phyloP scores from a whole-genome alignment of 2,329 filamentous ascomycete genomes.

The Phaeoacremonium minimum region DNA sequence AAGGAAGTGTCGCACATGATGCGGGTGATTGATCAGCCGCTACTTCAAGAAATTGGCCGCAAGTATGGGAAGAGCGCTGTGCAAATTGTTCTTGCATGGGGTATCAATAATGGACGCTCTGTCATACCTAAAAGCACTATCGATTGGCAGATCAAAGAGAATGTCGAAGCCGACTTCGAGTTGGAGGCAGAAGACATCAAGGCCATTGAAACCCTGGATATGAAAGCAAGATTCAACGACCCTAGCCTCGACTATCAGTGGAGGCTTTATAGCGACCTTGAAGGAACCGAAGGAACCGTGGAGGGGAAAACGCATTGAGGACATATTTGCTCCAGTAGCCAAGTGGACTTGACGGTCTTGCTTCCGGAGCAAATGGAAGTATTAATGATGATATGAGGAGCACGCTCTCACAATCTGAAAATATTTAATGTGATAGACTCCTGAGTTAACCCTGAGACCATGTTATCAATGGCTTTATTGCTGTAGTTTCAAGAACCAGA shows the following conservation, averaged over 20 bases:
- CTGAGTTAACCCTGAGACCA: too few relatives aligned
- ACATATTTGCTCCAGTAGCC: too few relatives aligned
- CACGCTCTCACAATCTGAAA: too few relatives aligned
- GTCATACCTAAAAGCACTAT: conserved; percentile 31
- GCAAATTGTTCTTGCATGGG: conserved; percentile 28
- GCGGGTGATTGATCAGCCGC: conserved; percentile 19
- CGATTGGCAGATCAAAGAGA: conserved; percentile 22
- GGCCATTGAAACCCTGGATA: neutral
- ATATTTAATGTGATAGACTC: too few relatives aligned
- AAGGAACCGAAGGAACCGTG: conserved; percentile 12
- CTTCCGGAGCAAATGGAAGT: too few relatives aligned
- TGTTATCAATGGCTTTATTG: too few relatives aligned
- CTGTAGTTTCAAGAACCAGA: too few relatives aligned
- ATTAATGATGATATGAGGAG: too few relatives aligned
- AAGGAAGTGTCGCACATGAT: conserved; percentile 21
- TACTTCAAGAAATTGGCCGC: conserved; percentile 16
- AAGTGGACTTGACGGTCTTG: too few relatives aligned
- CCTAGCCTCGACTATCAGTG: conserved; percentile 14
- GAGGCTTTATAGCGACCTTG: conserved; percentile 18
- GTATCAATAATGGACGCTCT: conserved; percentile 21
- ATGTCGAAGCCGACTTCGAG: neutral
- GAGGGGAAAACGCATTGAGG: conserved; percentile 10
- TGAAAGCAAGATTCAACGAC: neutral
- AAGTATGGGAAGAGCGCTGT: conserved; percentile 23
- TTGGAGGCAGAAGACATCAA: neutral